Evolutionary conservation across 768 basidiomycete genomes (phyloP), one percentile per base, ranked within the genome.

Genomic region (Macrocybe gigantea): DNA sequence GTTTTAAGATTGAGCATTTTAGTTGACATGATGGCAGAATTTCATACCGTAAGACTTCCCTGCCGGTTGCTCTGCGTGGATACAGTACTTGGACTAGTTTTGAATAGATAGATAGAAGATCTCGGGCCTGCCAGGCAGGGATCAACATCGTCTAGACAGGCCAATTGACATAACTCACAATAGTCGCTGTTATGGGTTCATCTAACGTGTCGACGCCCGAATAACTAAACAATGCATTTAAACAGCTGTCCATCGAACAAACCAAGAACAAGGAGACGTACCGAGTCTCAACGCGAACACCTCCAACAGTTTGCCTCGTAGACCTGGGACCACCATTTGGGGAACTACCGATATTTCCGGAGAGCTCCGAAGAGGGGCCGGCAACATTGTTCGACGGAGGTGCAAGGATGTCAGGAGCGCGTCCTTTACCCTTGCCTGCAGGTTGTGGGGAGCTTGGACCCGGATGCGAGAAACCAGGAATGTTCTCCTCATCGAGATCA

Each of bases 41-140:
- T 12, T 1, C 22, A 46, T 41, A 51, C 94, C 75, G 79, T 40
- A 93, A 68, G 5, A 93, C 88, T 69, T 93, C 93, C 41, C 89
- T 82, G 8, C 81, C 81, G 5, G 73, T 74, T 6, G 83, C 72
- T 52, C 78, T 77, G 48, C 87, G 81, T 7, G 95, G 95, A 56
- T 93, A 94, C 33, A 98, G 71, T 6, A 98, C 95, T 69, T 97
- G 95, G 1, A 95, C 74, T 2, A 97, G 75, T 66, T 98, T 98
- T 29, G 83, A 75, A 61, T 94, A 94, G 53, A 98, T 93, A 1
- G 94, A 96, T 11, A 84, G 59, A 15, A 96, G 69, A 62, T 98
- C 94, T 38, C 94, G 84, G 58, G 82, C 81, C 94, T 97, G 55
- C 6, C 32, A 48, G 34, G 38, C 51, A 14, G 15, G 30, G 33